Evolutionary conservation across 2,329 filamentous ascomycete species (phyloP), one percentile per base, ranked within the genome.

Genomic region (Pestalotiopsis sp.): DNA sequence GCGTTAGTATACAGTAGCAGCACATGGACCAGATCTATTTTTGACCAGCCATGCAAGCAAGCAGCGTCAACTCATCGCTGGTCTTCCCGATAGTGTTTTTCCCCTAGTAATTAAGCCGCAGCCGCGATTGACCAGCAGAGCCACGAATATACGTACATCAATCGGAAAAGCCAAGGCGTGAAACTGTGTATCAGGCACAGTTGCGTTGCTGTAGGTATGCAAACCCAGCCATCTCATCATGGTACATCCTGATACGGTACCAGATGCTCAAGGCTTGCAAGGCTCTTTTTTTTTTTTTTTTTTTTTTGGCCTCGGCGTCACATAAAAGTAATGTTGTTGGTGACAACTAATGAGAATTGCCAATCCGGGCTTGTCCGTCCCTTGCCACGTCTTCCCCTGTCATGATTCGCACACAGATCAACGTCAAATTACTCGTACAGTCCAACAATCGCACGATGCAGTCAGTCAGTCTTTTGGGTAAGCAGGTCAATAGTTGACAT

Each of bases 91-190:
- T 36, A 20, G 59, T 20, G 25, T 23, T 31, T 40, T 14, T n/a
- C 12, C 25, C 17, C 17, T 72, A 72, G 72, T 72, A 36, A 70
- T 68, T 73, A 74, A 76, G 72, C 72, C 70, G 74, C 72, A 66
- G 40, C 65, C 52, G 65, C 65, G 65, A 25, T 66, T 66, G 63
- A 66, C 41, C n/a, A 23, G n/a, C 25, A 36, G 14, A 52, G 20
- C 11, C n/a, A 36, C 45, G 17, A 52, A n/a, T n/a, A 23, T 23
- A 23, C 20, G 20, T 23, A 52, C 20, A n/a, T 52, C 17, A 52
- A n/a, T 9, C 20, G 45, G 5, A n/a, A 52, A 52, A 52, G 45
- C 17, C 45, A 52, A n/a, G 45, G 45, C 45, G 45, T 52, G 45
- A 20, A n/a, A n/a, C 12, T 45, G 14, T 52, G 7, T n/a, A 20